These are phyloP conservation scores for Picea glauca DNA, from an alignment of 75 land plant species.

Conservation along the genomic window DNA sequence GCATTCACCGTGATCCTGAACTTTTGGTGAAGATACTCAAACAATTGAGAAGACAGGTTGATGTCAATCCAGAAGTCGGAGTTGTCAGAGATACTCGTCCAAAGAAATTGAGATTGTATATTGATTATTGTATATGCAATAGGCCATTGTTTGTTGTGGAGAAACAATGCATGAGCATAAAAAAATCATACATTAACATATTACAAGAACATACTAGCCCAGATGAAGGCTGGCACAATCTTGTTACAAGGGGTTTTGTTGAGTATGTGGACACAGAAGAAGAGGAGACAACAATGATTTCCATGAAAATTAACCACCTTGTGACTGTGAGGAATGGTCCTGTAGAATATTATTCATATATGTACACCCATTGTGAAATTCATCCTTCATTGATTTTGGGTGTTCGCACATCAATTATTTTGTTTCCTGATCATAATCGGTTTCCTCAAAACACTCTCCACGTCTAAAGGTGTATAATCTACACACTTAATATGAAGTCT, in stretches of 20 bases:
- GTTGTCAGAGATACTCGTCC: too few species aligned
- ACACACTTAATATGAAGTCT: too few species aligned
- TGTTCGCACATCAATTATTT: conserved; percentile 95
- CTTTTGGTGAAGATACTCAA: too few species aligned
- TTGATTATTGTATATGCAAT: conserved; percentile 22
- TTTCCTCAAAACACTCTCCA: conserved; percentile 97
- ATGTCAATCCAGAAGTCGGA: too few species aligned
- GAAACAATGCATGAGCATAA: conserved; percentile 86
- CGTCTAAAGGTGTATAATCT: too few species aligned
- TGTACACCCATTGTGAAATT: neutral
- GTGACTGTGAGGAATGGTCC: conserved; percentile 77
- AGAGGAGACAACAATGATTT: neutral
- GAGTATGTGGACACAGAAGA: conserved; percentile 97
- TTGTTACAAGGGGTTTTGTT: conserved; percentile 78
- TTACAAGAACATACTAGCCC: conserved; percentile 37
- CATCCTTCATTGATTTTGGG: conserved; percentile 1
- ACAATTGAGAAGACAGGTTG: too few species aligned
- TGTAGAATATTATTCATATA: conserved; percentile 76
- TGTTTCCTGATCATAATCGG: conserved; percentile 98
- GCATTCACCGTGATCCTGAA: too few species aligned
- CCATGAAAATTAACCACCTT: conserved; percentile 43
- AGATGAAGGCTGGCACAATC: too few species aligned
- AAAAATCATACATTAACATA: conserved; percentile 76
- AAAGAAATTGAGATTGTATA: too few species aligned
- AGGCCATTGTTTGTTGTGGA: conserved; percentile 98